Conservation (phyloP, 108 stramenopile species). For the Cyclotella baltica region DNA sequence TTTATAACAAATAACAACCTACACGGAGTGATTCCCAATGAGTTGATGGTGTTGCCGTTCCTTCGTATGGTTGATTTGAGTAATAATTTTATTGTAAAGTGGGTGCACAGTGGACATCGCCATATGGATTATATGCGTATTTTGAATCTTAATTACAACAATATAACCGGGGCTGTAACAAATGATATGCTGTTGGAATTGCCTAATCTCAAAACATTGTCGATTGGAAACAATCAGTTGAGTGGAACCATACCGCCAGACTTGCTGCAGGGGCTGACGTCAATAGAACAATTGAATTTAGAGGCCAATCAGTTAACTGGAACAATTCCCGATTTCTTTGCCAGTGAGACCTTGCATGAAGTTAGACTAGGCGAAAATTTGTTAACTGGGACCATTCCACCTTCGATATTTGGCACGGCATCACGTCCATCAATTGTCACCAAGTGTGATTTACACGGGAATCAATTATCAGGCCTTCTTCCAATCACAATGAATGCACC, state of each 20-base stretch:
- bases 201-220: slow-evolving; percentile 19
- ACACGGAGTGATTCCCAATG: slow-evolving; percentile 13
- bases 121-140: slow-evolving; percentile 15
- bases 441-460: slow-evolving; percentile 25
- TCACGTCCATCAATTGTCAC: slow-evolving; percentile 13
- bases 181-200: slow-evolving; percentile 11
- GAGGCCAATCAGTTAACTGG: slow-evolving; percentile 52
- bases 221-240: slow-evolving; percentile 28
- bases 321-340: slow-evolving; percentile 50
- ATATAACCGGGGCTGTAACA: slow-evolving; percentile 10
- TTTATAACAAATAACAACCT: slow-evolving; percentile 14
- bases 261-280: slow-evolving; percentile 27
- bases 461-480: slow-evolving; percentile 22
- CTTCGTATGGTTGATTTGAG: slow-evolving; percentile 32
- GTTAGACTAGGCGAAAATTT: slow-evolving; percentile 60
- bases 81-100: slow-evolving; percentile 8
- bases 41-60: slow-evolving; percentile 16
- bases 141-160: slow-evolving; percentile 19
- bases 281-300: slow-evolving; percentile 46
- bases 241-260: slow-evolving; percentile 25
- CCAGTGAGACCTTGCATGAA: slow-evolving; percentile 35
- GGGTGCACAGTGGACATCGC: not conserved
- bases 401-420: slow-evolving; percentile 9
- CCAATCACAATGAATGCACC: slow-evolving; percentile 12
- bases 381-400: slow-evolving; percentile 53